These are phyloP conservation scores for Bathelium albidoporum DNA, from an alignment of 495 filamentous ascomycete genomes.

Conservation along the genomic window DNA sequence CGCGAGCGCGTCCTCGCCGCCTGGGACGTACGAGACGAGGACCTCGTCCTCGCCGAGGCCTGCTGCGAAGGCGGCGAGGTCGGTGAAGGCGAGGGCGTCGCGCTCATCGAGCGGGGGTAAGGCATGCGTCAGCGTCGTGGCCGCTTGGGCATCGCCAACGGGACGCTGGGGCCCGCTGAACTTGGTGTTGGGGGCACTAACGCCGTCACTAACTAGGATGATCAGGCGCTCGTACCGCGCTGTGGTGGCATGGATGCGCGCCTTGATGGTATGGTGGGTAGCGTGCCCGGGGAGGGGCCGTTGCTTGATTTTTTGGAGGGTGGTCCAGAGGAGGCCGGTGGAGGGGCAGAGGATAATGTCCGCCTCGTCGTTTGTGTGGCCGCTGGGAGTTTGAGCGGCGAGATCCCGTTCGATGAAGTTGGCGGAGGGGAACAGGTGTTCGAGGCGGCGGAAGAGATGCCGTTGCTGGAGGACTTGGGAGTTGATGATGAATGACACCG, in stretches of 20 bases:
- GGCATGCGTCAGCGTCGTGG: not conserved
- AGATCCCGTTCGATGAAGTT: constrained; percentile 53
- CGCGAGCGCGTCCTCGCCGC: constrained; percentile 45
- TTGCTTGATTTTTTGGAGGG: constrained; percentile 65
- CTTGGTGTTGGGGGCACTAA: not conserved
- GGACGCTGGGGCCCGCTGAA: constrained; percentile 8
- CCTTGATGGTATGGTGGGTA: constrained; percentile 39
- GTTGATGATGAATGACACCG: constrained; percentile 40
- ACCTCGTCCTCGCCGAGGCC: constrained; percentile 36
- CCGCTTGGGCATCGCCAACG: not conserved
- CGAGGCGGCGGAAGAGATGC: constrained; percentile 36
- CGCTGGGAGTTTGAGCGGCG: constrained; percentile 16
- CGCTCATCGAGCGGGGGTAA: constrained; percentile 22
- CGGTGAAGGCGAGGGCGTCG: constrained; percentile 44
- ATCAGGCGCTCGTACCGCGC: constrained; percentile 57
- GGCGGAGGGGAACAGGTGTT: constrained; percentile 40
- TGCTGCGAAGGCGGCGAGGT: constrained; percentile 43
- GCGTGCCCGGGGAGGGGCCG: constrained; percentile 52
- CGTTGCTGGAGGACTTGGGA: constrained; percentile 36
- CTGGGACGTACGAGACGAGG: constrained; percentile 40
- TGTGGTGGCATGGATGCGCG: constrained; percentile 47
- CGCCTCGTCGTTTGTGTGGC: constrained; percentile 46
- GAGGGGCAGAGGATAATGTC: constrained; percentile 65
- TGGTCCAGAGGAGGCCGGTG: constrained; percentile 60
- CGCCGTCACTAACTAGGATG: constrained; percentile 54